Conservation (phyloP, 805 yeast genomes). For the Scheffersomyces lignosus region DNA sequence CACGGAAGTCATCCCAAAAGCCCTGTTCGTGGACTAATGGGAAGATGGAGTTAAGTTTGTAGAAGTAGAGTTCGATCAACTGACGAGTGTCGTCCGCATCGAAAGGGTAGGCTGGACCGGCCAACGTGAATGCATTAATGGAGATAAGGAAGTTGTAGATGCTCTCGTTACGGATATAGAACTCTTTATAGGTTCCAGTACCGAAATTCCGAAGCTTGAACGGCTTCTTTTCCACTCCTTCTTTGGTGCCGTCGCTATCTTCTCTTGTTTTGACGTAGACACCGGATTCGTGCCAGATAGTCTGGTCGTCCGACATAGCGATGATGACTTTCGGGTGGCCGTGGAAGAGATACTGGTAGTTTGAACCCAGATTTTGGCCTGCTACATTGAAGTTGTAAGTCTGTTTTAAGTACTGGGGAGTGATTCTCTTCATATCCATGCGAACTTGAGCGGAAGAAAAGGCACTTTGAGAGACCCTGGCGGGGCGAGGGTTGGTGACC, state of each 20-base stretch:
- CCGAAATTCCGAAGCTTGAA: slow-evolving; percentile 9
- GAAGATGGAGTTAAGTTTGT: slow-evolving; percentile 31
- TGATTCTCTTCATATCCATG: slow-evolving; percentile 8
- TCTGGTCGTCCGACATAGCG: slow-evolving; percentile 16
- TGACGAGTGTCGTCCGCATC: slow-evolving; percentile 15
- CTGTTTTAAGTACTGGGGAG: slow-evolving; percentile 19
- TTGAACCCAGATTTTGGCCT: slow-evolving; percentile 16
- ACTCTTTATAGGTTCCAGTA: slow-evolving; percentile 10
- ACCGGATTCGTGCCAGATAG: slow-evolving; percentile 27
- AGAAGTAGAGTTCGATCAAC: slow-evolving; percentile 28
- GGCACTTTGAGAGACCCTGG: background rate
- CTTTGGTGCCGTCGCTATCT: slow-evolving; percentile 4
- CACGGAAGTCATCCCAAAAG: slow-evolving; percentile 28
- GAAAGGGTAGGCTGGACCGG: slow-evolving; percentile 22
- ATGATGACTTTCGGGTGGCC: slow-evolving; percentile 28
- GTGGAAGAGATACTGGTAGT: slow-evolving; percentile 23
- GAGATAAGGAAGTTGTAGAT: slow-evolving; percentile 18
- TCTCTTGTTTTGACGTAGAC: slow-evolving; percentile 16
- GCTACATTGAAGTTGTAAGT: slow-evolving; percentile 25
- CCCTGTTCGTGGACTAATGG: slow-evolving; percentile 28
- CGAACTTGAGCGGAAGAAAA: background rate
- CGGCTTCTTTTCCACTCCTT: slow-evolving; percentile 5
- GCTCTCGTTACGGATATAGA: slow-evolving; percentile 12
- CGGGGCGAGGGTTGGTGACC: no score
- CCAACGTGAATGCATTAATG: slow-evolving; percentile 33